Evolutionary conservation across 2,329 filamentous ascomycete species (phyloP), one percentile per base, ranked within the genome.

Genomic region (Blastomyces emzantsi): DNA sequence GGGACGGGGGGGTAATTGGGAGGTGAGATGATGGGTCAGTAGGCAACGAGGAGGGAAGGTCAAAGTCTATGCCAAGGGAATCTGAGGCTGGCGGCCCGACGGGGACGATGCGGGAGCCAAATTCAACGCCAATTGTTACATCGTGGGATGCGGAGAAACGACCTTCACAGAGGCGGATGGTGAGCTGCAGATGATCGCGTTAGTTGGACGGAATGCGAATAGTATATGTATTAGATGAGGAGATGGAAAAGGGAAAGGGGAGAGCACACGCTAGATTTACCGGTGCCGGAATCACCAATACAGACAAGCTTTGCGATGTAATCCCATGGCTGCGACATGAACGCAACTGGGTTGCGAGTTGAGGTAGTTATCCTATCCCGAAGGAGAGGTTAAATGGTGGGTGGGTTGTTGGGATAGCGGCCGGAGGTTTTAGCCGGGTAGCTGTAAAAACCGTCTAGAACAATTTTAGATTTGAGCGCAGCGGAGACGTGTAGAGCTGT

Each of bases 251-350:
- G 65, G 54, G 64, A 7, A 63, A 56, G 59, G 62, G 56, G 39
- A 49, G 41, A 39, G 74, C 80, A 68, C 77, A 85, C 83, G 75
- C 83, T 86, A 64, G 91, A 96, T 82, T 99, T 99, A 73, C 94
- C 94, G 74, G 91, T 96, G 74, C 92, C 94, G 56, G 90, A 94
- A 80, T 97, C 94, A 76, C 94, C 94, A 73, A 99, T 92, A 80
- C 91, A 96, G 74, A 97, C 93, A 71, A 99, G 90, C 79, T 99
- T 99, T 77, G 93, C 92, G 75, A 97, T 99, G 81, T 95, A 97
- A 81, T 97, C 92, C 93, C 93, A 97, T 77, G 91, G 88, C 77
- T 76, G 74, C 74, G 76, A 78, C 76, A 78, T 78, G 72, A 72
- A 73, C 72, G 73, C 70, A 60, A 60, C 57, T 30, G 9, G 15